phyloP scores from a whole-genome alignment of 2,329 filamentous ascomycete species.

The Neonectria magnoliae region DNA sequence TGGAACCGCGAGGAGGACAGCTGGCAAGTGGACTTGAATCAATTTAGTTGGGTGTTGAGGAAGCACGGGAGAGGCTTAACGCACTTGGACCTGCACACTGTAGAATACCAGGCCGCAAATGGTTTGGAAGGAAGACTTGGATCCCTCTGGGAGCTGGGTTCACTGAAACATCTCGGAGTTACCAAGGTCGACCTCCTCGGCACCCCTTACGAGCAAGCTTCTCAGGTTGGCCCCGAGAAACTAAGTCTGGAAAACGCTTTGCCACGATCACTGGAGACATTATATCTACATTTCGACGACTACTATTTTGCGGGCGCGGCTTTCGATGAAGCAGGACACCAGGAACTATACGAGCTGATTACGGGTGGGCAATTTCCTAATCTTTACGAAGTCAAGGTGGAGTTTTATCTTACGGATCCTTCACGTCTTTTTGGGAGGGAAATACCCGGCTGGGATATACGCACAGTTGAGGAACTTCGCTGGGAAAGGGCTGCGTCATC shows the following conservation, averaged over 20 bases:
- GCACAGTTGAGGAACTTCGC: background rate
- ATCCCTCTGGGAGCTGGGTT: conserved; percentile 10
- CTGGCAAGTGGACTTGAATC: background rate
- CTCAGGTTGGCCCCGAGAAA: background rate
- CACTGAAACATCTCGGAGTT: conserved; percentile 5
- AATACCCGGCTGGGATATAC: conserved; percentile 1
- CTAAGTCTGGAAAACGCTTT: conserved; percentile 1
- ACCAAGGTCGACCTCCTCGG: background rate
- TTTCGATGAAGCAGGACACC: background rate
- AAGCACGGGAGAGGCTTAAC: background rate
- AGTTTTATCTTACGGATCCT: background rate
- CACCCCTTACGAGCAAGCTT: background rate
- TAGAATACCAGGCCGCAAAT: background rate
- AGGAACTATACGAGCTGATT: background rate
- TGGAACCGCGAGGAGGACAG: background rate
- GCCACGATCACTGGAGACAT: conserved; percentile 14
- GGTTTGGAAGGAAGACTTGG: conserved; percentile 1
- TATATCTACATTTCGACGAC: background rate
- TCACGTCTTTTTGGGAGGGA: background rate
- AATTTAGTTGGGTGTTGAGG: background rate
- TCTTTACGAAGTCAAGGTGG: conserved; percentile 19
- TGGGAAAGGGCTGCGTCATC: background rate
- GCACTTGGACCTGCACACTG: background rate
- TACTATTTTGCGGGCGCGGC: background rate
- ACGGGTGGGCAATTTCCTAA: background rate